Percentiles rank a stretch among this genome's conserved stretches.
Conservation (phyloP, 345 rosid species). For the Conringia planisiliqua region DNA sequence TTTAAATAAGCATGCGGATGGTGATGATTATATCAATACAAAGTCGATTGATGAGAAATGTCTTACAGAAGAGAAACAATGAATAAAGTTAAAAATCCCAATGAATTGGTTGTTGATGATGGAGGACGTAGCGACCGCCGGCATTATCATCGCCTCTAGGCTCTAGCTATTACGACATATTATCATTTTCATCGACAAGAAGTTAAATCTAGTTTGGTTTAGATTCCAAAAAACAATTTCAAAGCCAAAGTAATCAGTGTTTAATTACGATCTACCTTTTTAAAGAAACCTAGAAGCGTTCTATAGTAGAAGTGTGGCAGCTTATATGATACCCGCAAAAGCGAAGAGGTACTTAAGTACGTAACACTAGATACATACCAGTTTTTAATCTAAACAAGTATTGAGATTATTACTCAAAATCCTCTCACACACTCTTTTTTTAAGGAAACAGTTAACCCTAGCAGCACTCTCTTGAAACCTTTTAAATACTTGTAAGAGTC, state of each 20-base stretch:
- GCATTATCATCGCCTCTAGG: too few relatives aligned
- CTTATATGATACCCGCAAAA: neutral
- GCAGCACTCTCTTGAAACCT: neutral
- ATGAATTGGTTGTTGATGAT: neutral
- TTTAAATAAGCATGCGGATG: neutral
- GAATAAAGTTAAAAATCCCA: neutral
- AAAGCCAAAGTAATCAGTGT: too few relatives aligned
- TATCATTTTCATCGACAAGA: too few relatives aligned
- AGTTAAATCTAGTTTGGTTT: too few relatives aligned
- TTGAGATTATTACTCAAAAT: too few relatives aligned
- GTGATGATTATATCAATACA: neutral
- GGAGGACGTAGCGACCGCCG: neutral
- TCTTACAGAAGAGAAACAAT: neutral
- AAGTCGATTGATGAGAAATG: neutral
- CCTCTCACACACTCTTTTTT: neutral
- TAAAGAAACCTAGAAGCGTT: too few relatives aligned
- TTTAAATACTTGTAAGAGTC: too few relatives aligned
- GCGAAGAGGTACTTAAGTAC: neutral
- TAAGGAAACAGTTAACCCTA: neutral
- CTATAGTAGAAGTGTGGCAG: neutral
- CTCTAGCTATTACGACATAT: too few relatives aligned
- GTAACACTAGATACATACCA: neutral
- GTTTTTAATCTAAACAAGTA: too few relatives aligned
- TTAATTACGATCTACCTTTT: too few relatives aligned
- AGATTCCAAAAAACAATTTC: too few relatives aligned